phyloP scores from a whole-genome alignment of 768 basidiomycete species.

The Tricholoma matsutake region DNA sequence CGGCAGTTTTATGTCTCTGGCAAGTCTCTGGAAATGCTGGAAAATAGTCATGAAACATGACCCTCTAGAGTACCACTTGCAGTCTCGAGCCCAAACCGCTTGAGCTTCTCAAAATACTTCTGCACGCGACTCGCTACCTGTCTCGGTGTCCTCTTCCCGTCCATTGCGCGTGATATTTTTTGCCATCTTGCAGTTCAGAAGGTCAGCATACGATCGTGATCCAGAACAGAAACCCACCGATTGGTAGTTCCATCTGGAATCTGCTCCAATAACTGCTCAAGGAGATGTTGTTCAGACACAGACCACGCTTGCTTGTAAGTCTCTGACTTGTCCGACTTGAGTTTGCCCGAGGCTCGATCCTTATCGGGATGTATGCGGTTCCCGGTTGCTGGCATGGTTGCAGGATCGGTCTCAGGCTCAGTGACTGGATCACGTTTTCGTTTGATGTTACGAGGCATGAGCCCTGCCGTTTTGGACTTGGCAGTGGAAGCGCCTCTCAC shows the following conservation, averaged over 20 bases:
- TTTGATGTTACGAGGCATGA: not conserved
- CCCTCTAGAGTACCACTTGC: not conserved
- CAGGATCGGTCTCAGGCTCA: not conserved
- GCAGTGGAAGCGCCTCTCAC: not conserved
- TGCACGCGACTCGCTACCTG: slow-evolving; percentile 90
- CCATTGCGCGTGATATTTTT: slow-evolving; percentile 81
- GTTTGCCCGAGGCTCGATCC: slow-evolving; percentile 25
- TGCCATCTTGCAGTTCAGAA: slow-evolving; percentile 52
- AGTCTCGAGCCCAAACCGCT: slow-evolving; percentile 55
- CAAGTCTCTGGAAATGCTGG: slow-evolving; percentile 34
- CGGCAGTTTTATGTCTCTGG: too few species aligned
- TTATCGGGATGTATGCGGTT: slow-evolving; percentile 9
- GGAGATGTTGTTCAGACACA: slow-evolving; percentile 68
- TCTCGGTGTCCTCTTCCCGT: slow-evolving; percentile 68
- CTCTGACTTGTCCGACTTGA: slow-evolving; percentile 61
- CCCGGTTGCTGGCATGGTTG: not conserved
- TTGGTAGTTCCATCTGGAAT: slow-evolving; percentile 78
- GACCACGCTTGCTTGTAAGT: slow-evolving; percentile 87
- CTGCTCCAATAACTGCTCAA: slow-evolving; percentile 71
- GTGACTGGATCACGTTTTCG: slow-evolving; percentile 3
- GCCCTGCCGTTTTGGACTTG: not conserved
- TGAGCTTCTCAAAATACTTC: slow-evolving; percentile 85
- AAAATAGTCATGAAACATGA: slow-evolving; percentile 31
- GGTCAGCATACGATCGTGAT: not conserved
- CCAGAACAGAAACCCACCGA: slow-evolving; percentile 42